phyloP scores from a whole-genome alignment of 805 yeast species.

The Grigorovia jiainica region DNA sequence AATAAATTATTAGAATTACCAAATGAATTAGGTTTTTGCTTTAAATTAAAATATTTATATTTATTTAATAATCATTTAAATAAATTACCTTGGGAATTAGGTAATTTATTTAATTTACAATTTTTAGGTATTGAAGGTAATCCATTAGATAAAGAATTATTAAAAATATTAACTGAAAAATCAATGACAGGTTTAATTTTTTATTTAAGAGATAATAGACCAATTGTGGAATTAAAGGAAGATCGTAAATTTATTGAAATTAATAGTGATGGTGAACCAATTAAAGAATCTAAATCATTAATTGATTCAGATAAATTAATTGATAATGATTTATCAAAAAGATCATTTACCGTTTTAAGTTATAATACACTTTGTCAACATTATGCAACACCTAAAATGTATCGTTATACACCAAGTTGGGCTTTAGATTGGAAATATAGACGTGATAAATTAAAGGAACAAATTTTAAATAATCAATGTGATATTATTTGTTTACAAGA shows the following conservation, averaged over 20 bases:
- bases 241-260: constrained; percentile 79
- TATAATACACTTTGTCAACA: constrained; percentile 93
- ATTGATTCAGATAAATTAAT: constrained; percentile 6
- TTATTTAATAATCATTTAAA: constrained; percentile 78
- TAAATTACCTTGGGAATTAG: constrained; percentile 74
- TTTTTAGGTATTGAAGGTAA: constrained; percentile 93
- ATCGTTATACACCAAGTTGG: constrained; percentile 95
- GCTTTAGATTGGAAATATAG: constrained; percentile 92
- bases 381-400: constrained; percentile 87
- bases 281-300: constrained; percentile 19
- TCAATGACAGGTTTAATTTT: constrained; percentile 80
- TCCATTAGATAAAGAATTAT: constrained; percentile 56
- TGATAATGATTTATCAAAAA: constrained; percentile 20
- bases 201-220: constrained; percentile 74
- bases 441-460: constrained; percentile 63
- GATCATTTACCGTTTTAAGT: constrained; percentile 64
- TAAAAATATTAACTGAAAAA: constrained; percentile 61
- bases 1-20: constrained; percentile 71
- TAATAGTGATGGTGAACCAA: constrained; percentile 65
- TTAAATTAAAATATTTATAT: constrained; percentile 69
- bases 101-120: constrained; percentile 72
- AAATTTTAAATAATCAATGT: constrained; percentile 52
- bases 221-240: constrained; percentile 52
- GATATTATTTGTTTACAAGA: constrained; percentile 92
- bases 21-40: constrained; percentile 72